Evolutionary conservation across 1,139 yeast genomes (phyloP), one percentile per base, ranked within the genome.

Genomic region (Taphrina deformans): DNA sequence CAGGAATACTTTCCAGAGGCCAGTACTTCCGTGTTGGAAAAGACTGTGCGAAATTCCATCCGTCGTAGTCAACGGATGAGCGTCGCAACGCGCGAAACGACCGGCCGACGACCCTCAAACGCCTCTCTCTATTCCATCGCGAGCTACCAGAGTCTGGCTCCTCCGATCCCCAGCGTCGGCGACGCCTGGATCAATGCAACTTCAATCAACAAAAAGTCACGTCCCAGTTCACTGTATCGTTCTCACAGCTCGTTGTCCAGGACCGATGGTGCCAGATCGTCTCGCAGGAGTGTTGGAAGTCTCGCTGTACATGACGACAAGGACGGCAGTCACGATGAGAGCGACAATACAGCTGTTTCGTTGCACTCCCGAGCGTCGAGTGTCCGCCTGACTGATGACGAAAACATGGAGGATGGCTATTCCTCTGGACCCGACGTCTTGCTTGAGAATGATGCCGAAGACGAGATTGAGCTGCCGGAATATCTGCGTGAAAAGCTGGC

Each of bases 1-100:
- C 88, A 91, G 0, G 97, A 92, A 70, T 93, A 89, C 75, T 93
- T 93, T 79, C 99, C 99, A 0, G 88, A 87, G 61, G 87, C 96
- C 0, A 86, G 85, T 46, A 84, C 85, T 63, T 80, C 82, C 58
- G 88, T 87, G 66, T 80, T 93, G 68, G 88, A 89, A 69, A 86
- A 87, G 67, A 91, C 97, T 0, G 84, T 92, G 55, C 79, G 96
- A 33, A 91, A 89, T 73, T 89, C 97, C 6, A 91, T 89, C 24
- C 79, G 95, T 67, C 85, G 87, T 71, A 60, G 55, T 72, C 68
- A 73, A 45, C 58, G 44, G 29, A 59, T 46, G 63, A 52, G 40
- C 31, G 59, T 52, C 35, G 59, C 59, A 4, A 23, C 52, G 5
- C 40, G 58, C 3, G 45, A 50, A 7, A 16, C 52, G 10, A 38